phyloP scores from a whole-genome alignment of 805 yeast genomes.

The Myxozyma lipomycoides region DNA sequence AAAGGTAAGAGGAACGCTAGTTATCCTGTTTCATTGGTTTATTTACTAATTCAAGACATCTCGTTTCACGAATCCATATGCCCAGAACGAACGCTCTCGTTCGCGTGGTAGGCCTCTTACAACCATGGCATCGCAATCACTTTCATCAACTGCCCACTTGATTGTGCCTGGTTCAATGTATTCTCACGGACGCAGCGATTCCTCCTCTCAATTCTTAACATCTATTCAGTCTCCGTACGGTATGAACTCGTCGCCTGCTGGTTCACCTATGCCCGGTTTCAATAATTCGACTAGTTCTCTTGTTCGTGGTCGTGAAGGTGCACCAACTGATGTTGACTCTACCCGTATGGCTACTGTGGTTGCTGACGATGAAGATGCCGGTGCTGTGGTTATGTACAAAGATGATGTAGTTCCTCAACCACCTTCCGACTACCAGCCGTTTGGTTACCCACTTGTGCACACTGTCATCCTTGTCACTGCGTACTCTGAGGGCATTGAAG shows the following conservation, averaged over 20 bases:
- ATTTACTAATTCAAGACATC: conserved; percentile 12
- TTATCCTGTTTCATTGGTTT: neutral
- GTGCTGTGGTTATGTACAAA: conserved; percentile 36
- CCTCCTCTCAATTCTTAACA: conserved; percentile 7
- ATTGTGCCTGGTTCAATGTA: conserved; percentile 28
- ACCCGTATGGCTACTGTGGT: conserved; percentile 12
- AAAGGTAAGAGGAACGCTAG: neutral
- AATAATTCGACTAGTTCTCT: conserved; percentile 8
- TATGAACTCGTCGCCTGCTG: conserved; percentile 10
- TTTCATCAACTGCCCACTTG: conserved; percentile 28
- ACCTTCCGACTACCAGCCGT: conserved; percentile 83
- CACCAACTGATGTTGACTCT: conserved; percentile 18
- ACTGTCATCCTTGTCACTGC: conserved; percentile 80
- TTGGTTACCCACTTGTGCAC: conserved; percentile 72
- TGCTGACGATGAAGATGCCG: conserved; percentile 9
- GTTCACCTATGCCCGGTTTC: conserved; percentile 1
- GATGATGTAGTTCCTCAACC: conserved; percentile 89
- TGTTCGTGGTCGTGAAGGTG: conserved; percentile 22
- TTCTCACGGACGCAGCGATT: conserved; percentile 8
- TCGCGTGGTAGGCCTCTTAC: conserved; percentile 15
- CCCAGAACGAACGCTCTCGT: conserved; percentile 15
- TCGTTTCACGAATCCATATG: conserved; percentile 24
- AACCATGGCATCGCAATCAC: conserved; percentile 31
- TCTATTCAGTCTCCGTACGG: conserved; percentile 13
- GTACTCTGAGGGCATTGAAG: conserved; percentile 87